Percentiles rank a stretch among this genome's conserved stretches.
phyloP scores from a whole-genome alignment of 805 yeast species.

The Pichia eremophila region DNA sequence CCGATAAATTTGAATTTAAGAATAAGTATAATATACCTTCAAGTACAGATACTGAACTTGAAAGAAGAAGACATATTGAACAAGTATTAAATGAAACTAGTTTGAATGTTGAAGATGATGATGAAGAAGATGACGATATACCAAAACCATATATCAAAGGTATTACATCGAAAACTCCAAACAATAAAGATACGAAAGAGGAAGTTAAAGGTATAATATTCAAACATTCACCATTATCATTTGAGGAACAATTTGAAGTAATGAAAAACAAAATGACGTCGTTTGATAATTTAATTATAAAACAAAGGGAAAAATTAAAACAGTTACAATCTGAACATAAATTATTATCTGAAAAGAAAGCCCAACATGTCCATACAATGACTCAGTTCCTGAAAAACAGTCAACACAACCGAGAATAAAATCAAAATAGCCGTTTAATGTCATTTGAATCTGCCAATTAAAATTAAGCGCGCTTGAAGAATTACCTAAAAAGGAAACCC shows the following conservation, averaged over 20 bases:
- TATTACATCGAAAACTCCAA: no score
- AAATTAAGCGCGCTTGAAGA: conserved; percentile 9
- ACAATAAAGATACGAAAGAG: background rate
- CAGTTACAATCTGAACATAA: background rate
- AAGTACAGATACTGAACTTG: background rate
- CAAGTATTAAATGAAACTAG: conserved; percentile 1
- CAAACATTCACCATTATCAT: background rate
- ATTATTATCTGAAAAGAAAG: background rate
- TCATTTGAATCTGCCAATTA: background rate
- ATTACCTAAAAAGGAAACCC: conserved; percentile 12
- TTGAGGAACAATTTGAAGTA: background rate
- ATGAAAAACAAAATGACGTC: background rate
- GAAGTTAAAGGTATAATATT: background rate
- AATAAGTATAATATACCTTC: background rate
- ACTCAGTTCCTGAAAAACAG: background rate
- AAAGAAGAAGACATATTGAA: background rate
- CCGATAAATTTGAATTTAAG: background rate
- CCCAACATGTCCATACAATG: background rate
- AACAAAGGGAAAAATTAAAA: background rate
- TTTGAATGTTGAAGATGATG: conserved; percentile 1
- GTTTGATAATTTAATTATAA: background rate
- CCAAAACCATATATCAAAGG: no score
- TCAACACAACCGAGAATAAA: no score
- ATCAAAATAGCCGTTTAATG: background rate
- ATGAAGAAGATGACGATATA: background rate